A percentile compares a stretch with the other conserved stretches of the same genome.
Evolutionary conservation across 2,329 filamentous ascomycete genomes (phyloP).

Genomic region (Juglanconis oblonga): DNA sequence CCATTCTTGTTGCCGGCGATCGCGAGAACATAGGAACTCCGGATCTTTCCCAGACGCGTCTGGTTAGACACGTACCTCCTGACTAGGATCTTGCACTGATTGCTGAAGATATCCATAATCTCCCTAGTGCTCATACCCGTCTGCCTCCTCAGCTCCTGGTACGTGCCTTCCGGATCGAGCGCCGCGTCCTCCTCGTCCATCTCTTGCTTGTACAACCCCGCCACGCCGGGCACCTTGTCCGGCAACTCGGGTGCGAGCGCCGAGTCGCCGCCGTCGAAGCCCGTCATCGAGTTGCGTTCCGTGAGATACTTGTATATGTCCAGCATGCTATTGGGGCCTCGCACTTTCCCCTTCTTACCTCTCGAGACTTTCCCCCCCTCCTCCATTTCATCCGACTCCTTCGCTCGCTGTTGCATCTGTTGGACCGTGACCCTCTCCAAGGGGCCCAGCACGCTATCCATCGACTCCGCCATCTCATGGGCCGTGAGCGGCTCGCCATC

Average conservation of each 20-base stretch:
- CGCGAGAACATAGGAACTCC: constrained; percentile 69
- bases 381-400: constrained; percentile 37
- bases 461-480: constrained; percentile 3
- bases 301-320: constrained; percentile 31
- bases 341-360: constrained; percentile 25
- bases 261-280: constrained; percentile 35
- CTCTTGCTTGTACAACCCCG: constrained; percentile 46
- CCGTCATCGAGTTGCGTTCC: constrained; percentile 34
- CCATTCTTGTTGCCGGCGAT: constrained; percentile 87
- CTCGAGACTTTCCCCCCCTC: constrained; percentile 25
- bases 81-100: constrained; percentile 69
- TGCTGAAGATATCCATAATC: constrained; percentile 44
- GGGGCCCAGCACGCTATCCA: constrained; percentile 23
- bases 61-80: constrained; percentile 79
- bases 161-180: constrained; percentile 49
- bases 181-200: constrained; percentile 49
- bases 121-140: constrained; percentile 53
- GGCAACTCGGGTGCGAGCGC: constrained; percentile 49
- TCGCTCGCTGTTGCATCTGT: constrained; percentile 10
- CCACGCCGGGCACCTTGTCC: constrained; percentile 50
- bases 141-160: constrained; percentile 50
- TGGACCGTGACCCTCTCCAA: constrained; percentile 10
- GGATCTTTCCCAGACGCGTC: constrained; percentile 92
- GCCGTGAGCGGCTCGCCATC: constrained; percentile 30
- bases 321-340: constrained; percentile 22